Percentiles rank a stretch among this genome's conserved stretches.
These are phyloP conservation scores for Isoetes taiwanensis DNA, from an alignment of 75 land plant species.

Conservation along the genomic window DNA sequence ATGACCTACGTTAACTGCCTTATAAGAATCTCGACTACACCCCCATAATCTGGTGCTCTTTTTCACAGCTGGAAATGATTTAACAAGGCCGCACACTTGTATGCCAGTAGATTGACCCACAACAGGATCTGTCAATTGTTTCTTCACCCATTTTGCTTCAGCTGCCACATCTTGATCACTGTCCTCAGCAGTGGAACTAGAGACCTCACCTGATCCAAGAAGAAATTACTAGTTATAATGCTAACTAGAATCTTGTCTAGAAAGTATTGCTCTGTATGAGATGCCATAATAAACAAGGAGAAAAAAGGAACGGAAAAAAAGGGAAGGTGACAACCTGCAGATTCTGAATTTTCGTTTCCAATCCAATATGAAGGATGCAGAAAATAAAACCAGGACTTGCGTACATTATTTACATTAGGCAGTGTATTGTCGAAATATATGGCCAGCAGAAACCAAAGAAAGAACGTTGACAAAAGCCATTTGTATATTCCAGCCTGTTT, in stretches of 20 bases:
- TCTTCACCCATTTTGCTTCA: constrained; percentile 68
- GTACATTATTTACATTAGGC: constrained; percentile 75
- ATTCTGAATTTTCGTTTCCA: too few relatives aligned
- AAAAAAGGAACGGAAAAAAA: background rate
- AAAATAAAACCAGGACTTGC: constrained; percentile 75
- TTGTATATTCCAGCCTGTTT: constrained; percentile 51
- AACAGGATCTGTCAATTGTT: too few relatives aligned
- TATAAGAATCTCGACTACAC: constrained; percentile 63
- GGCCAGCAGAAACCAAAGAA: constrained; percentile 73
- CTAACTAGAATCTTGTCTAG: too few relatives aligned
- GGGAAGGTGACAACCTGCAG: background rate
- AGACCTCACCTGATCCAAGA: too few relatives aligned
- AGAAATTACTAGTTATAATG: too few relatives aligned
- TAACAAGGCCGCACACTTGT: constrained; percentile 69
- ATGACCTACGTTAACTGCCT: too few relatives aligned
- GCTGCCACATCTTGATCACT: constrained; percentile 87
- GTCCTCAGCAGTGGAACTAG: constrained; percentile 40
- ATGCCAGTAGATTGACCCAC: constrained; percentile 56
- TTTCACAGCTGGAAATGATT: constrained; percentile 64
- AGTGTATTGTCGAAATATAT: constrained; percentile 85
- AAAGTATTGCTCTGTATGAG: too few relatives aligned
- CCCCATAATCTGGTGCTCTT: constrained; percentile 47
- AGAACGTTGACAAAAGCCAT: constrained; percentile 71
- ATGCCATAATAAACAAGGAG: too few relatives aligned
- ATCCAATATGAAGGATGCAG: constrained; percentile 78